Conservation (phyloP, 208 protist species). For the Crithidia fasciculata region DNA sequence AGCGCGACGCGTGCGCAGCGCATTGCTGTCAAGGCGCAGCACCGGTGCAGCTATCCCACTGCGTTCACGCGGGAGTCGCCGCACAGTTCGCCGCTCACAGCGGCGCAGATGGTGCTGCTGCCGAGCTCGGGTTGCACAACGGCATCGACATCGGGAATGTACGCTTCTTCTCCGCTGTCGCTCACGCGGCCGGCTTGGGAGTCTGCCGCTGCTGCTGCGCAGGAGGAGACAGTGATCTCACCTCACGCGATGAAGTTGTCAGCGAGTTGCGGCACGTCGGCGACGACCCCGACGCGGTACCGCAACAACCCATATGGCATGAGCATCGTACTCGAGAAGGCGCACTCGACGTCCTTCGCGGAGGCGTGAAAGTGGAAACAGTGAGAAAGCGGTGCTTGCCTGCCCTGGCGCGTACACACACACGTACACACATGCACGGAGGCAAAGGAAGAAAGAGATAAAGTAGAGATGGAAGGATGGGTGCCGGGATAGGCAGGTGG, state of each 20-base stretch:
- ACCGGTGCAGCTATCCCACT: too few relatives aligned
- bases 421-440: neutral
- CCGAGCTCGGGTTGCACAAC: neutral
- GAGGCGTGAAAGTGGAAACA: neutral
- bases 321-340: slow-evolving; percentile 6
- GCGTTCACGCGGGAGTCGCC: neutral
- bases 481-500: too few relatives aligned
- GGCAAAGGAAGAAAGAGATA: slow-evolving; percentile 2
- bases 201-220: neutral
- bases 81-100: neutral
- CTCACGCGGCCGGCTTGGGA: neutral
- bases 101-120: neutral
- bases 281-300: slow-evolving; percentile 18
- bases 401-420: neutral
- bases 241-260: too few relatives aligned
- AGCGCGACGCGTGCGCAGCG: neutral
- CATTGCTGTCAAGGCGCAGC: neutral
- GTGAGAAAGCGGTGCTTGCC: neutral
- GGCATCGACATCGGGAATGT: too few relatives aligned
- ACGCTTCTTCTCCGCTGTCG: neutral
- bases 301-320: slow-evolving; percentile 51
- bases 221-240: slow-evolving; percentile 1
- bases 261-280: too few relatives aligned
- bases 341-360: neutral
- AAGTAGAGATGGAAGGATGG: too few relatives aligned